Conservation (phyloP, 2,329 filamentous ascomycete genomes). For the Fusarium metavorans region DNA sequence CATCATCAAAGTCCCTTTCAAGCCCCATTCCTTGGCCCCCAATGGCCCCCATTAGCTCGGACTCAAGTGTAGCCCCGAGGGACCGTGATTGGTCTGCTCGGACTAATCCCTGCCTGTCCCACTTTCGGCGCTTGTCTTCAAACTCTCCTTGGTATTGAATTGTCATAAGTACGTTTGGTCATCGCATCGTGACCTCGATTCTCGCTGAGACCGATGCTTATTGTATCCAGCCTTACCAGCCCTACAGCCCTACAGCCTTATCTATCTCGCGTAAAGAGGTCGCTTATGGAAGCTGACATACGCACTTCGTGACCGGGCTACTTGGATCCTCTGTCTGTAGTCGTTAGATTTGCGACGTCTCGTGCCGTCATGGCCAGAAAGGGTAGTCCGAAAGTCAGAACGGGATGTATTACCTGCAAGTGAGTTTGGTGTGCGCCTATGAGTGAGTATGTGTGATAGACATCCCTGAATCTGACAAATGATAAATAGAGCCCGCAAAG, state of each 20-base stretch:
- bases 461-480: not conserved
- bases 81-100: not conserved
- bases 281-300: not conserved
- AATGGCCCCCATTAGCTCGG: not conserved
- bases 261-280: not conserved
- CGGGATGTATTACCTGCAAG: conserved; percentile 20
- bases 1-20: not conserved
- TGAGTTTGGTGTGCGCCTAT: not conserved
- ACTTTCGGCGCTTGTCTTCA: not conserved
- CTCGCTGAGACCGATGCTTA: not conserved
- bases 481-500: conserved; percentile 12
- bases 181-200: not conserved
- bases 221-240: not conserved
- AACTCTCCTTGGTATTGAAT: not conserved
- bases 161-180: not conserved
- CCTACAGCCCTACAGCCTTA: conserved; percentile 1
- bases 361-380: conserved; percentile 1
- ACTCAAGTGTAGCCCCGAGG: not conserved
- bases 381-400: conserved; percentile 3
- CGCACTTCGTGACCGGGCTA: not conserved
- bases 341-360: not conserved
- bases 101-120: not conserved
- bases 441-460: not conserved
- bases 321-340: not conserved
- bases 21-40: not conserved